Evolutionary conservation across 768 basidiomycete species (phyloP), one percentile per base, ranked within the genome.

Genomic region (Mrakia frigida): DNA sequence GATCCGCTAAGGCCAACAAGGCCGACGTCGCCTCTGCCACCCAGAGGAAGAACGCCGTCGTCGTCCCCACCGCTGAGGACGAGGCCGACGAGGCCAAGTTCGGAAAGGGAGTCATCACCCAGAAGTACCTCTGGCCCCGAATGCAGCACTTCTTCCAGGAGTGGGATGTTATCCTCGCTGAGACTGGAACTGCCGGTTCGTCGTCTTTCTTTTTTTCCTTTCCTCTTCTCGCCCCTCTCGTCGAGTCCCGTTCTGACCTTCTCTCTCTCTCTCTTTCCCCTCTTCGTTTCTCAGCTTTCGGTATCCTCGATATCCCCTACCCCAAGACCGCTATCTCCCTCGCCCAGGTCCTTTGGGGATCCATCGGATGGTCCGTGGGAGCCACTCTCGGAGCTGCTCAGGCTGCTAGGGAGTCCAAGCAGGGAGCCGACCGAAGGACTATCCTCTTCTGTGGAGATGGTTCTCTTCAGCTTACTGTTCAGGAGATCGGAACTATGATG

Each of bases 331-430:
- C 89, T 0, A 82, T 89, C 6, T 88, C 90, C 75, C 77, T 93
- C 53, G 88, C 87, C 77, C 93, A 94, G 83, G 81, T 96, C 70
- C 84, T 97, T 7, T 97, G 92, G 90, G 94, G 95, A 70, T 90
- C 90, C 76, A 97, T 98, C 79, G 95, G 95, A 0, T 94, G 53
- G 70, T 77, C 76, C 23, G 76, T 77, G 35, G 76, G 76, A 31
- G 76, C 76, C 37, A 43, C 70, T 21, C 65, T 77, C 0, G 93
- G 94, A 43, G 90, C 90, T 9, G 91, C 92, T 4, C 85, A 95
- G 43, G 95, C 91, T 3, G 93, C 90, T 2, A 85, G 86, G 56
- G 92, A 94, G 60, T 70, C 67, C 28, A 70, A 69, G 68, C 80
- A 84, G 14, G 65, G 65, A 35, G 84, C 85, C 6, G 84, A 88